These are phyloP conservation scores for Irpex sp. DNA, from an alignment of 1,284 basidiomycete genomes.

Conservation along the genomic window DNA sequence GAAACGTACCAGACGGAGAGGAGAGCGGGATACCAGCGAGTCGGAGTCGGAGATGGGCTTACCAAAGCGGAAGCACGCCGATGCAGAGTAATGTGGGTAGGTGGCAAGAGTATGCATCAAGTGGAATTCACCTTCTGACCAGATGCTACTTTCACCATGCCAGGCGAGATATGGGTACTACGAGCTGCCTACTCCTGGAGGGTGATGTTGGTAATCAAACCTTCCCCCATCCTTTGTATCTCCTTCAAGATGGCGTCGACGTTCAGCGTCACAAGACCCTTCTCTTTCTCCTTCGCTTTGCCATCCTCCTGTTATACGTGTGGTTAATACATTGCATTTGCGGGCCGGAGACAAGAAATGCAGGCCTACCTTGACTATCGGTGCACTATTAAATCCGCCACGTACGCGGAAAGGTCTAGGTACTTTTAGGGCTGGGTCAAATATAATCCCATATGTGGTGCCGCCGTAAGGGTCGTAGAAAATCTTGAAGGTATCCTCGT, in stretches of 20 bases:
- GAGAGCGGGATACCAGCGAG: not conserved
- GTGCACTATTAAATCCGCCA: slow-evolving; percentile 72
- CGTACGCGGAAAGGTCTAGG: slow-evolving; percentile 74
- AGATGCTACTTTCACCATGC: not conserved
- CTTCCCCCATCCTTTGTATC: slow-evolving; percentile 73
- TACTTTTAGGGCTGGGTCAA: slow-evolving; percentile 69
- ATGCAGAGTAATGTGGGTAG: not conserved
- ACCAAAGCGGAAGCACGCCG: not conserved
- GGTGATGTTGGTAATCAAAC: slow-evolving; percentile 46
- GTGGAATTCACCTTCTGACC: not conserved
- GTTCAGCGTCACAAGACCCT: slow-evolving; percentile 70
- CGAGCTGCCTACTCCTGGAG: slow-evolving; percentile 4
- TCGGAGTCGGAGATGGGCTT: not conserved
- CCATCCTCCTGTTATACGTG: slow-evolving; percentile 1
- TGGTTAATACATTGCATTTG: slow-evolving; percentile 14
- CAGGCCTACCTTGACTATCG: slow-evolving; percentile 32
- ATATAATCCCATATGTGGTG: slow-evolving; percentile 74
- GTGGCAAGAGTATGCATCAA: not conserved
- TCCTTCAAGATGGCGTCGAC: slow-evolving; percentile 67
- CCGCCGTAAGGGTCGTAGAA: slow-evolving; percentile 89
- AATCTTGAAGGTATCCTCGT: slow-evolving; percentile 74
- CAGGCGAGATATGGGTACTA: not conserved
- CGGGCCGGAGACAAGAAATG: not conserved
- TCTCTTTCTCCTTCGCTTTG: slow-evolving; percentile 44
- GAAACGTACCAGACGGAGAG: not conserved